phyloP scores from a whole-genome alignment of 495 filamentous ascomycete species.

The Entonaema liquescens region DNA sequence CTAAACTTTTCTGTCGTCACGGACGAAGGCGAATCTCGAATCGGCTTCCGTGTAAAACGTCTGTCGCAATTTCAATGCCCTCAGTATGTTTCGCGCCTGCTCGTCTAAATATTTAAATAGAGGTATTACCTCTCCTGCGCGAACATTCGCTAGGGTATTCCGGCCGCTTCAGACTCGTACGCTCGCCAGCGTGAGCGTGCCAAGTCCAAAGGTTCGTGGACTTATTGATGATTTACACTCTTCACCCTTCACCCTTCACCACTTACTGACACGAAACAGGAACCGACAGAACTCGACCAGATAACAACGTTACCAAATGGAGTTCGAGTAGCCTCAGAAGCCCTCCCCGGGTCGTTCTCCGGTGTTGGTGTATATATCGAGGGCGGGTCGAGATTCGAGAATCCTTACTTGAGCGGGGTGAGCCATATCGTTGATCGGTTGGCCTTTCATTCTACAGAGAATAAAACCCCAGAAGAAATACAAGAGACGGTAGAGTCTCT shows the following conservation, averaged over 20 bases:
- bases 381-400: slow-evolving; percentile 95
- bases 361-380: slow-evolving; percentile 97
- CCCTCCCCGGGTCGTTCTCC: slow-evolving; percentile 93
- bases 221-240: not conserved
- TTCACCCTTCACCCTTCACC: not conserved
- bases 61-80: slow-evolving; percentile 18
- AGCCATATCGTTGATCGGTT: slow-evolving; percentile 96
- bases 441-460: slow-evolving; percentile 92
- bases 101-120: slow-evolving; percentile 36
- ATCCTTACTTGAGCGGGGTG: slow-evolving; percentile 81
- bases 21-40: not conserved
- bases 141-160: slow-evolving; percentile 22
- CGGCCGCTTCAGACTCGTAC: slow-evolving; percentile 34
- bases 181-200: slow-evolving; percentile 42
- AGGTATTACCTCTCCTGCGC: slow-evolving; percentile 38
- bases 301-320: slow-evolving; percentile 94
- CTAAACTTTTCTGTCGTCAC: slow-evolving; percentile 40
- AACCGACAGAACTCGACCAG: slow-evolving; percentile 86
- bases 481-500: slow-evolving; percentile 83
- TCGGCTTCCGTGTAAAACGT: not conserved
- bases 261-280: slow-evolving; percentile 61
- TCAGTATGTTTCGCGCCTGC: slow-evolving; percentile 44
- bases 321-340: slow-evolving; percentile 92
- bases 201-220: slow-evolving; percentile 39
- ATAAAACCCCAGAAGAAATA: slow-evolving; percentile 81